Conservation (phyloP, 305 asterid genomes). For the Plantago lanceolata region DNA sequence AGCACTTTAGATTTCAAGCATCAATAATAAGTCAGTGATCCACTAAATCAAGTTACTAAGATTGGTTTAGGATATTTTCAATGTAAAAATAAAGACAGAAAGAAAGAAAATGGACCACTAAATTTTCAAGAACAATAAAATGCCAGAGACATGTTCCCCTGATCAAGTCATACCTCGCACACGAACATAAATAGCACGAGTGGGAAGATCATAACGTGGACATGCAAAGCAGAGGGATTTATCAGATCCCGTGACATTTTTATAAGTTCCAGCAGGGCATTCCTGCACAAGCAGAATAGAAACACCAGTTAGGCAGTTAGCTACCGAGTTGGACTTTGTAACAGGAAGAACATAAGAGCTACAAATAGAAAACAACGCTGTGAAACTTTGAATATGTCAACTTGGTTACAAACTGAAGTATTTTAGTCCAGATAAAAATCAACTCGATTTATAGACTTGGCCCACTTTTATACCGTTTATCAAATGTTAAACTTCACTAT, state of each 20-base stretch:
- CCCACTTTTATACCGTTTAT: constrained; percentile 2
- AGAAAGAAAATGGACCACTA: neutral
- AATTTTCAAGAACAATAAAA: neutral
- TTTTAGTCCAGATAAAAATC: constrained; percentile 2
- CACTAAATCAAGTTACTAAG: constrained; percentile 13
- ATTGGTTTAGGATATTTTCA: neutral
- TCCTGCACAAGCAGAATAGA: constrained; percentile 47
- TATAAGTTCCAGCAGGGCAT: constrained; percentile 89
- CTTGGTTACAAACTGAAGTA: neutral
- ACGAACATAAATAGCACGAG: constrained; percentile 65
- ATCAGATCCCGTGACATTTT: constrained; percentile 90
- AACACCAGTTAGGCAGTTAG: constrained; percentile 11
- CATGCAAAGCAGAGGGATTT: constrained; percentile 71
- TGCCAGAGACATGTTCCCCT: constrained; percentile 15
- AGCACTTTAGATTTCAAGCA: neutral
- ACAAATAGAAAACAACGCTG: no score
- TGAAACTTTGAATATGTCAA: neutral
- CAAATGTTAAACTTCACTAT: constrained; percentile 3
- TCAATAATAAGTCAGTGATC: constrained; percentile 6
- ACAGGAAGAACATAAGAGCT: neutral
- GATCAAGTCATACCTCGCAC: constrained; percentile 64
- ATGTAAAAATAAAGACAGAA: constrained; percentile 4
- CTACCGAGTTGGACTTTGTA: constrained; percentile 5
- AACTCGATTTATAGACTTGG: constrained; percentile 9
- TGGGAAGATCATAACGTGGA: constrained; percentile 75